A percentile compares a stretch with the other conserved stretches of the same genome.
Evolutionary conservation across 2,329 filamentous ascomycete genomes (phyloP).

Genomic region (Pseudogymnoascus sp.): DNA sequence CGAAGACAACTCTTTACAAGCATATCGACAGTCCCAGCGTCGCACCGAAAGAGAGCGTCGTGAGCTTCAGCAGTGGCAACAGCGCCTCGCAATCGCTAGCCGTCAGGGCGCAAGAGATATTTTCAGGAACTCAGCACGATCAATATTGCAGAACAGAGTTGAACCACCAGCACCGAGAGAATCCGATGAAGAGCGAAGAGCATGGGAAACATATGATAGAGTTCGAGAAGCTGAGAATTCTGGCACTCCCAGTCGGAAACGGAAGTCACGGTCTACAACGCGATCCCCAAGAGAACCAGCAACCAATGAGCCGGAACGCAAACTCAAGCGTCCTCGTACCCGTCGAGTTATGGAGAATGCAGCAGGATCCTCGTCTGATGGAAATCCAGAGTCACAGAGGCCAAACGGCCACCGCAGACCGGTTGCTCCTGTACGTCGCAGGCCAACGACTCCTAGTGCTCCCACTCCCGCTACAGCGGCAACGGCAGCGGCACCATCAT

Average conservation of each 20-base stretch:
- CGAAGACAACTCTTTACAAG: conserved; percentile 52
- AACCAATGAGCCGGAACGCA: conserved; percentile 64
- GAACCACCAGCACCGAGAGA: conserved; percentile 50
- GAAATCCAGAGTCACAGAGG: conserved; percentile 29
- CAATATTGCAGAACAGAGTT: conserved; percentile 45
- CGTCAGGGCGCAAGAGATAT: conserved; percentile 66
- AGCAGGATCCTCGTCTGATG: conserved; percentile 35
- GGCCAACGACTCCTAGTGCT: conserved; percentile 11
- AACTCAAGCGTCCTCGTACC: conserved; percentile 79
- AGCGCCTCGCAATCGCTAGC: conserved; percentile 72
- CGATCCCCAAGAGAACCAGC: conserved; percentile 60
- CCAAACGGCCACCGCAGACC: conserved; percentile 16
- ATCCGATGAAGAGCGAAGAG: conserved; percentile 69
- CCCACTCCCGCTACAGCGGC: conserved; percentile 20
- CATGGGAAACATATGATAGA: conserved; percentile 87
- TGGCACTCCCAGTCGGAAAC: conserved; percentile 53
- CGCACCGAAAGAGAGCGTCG: conserved; percentile 43
- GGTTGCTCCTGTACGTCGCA: conserved; percentile 14
- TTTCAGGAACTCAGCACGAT: conserved; percentile 61
- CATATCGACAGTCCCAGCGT: conserved; percentile 46
- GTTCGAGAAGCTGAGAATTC: conserved; percentile 59
- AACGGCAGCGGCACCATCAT: conserved; percentile 58
- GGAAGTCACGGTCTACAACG: conserved; percentile 62
- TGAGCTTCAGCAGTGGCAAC: conserved; percentile 67
- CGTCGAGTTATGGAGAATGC: conserved; percentile 51